Base-by-base conservation (phyloP, 2,329 filamentous ascomycete genomes). In the Blastomyces gilchristii region DNA sequence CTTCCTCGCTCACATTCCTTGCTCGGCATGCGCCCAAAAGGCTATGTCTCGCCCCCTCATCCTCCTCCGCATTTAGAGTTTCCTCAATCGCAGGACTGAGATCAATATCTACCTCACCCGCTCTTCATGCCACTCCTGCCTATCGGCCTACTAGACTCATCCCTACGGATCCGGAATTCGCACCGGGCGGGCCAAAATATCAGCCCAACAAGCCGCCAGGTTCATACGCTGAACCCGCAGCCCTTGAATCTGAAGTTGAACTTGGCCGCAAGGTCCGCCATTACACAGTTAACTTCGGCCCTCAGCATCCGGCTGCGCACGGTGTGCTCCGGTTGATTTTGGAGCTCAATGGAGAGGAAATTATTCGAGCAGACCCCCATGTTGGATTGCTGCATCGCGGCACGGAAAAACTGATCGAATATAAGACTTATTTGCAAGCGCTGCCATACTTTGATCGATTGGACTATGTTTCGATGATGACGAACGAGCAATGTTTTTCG, bases 401-500 rank as follows among this genome's bases (percentile, higher is more conserved):
- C 70, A 99, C 94, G 67, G 94, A 99, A 84, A 99, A 99, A 85
- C 86, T 99, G 80, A 97, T 97, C 79, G 94, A 99, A 83, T 99
- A 99, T 85, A 97, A 96, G 84, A 96, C 93, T 71, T 99, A 99
- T 75, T 85, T 97, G 73, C 94, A 99, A 82, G 94, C 94, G 63
- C 82, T 99, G 74, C 94, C 94, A 63, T 99, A 99, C 82, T 99
- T 99, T 76, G 94, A 99, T 80, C 91, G 94, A 71, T 83, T 99
- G 77, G 94, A 99, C 79, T 99, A 99, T 78, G 92, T 97, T 70
- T 97, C 91, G 72, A 99, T 99, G 95, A 99, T 99, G 94, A 99
- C 94, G 73, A 99, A 99, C 79, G 94, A 99, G 83, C 94, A 99
- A 80, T 96, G 91, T 75, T 99, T 91, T 79, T 86, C 91, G 47